Conservation (phyloP, 371 early-diverging fungal genomes). For the Actinomortierella wolfii region DNA sequence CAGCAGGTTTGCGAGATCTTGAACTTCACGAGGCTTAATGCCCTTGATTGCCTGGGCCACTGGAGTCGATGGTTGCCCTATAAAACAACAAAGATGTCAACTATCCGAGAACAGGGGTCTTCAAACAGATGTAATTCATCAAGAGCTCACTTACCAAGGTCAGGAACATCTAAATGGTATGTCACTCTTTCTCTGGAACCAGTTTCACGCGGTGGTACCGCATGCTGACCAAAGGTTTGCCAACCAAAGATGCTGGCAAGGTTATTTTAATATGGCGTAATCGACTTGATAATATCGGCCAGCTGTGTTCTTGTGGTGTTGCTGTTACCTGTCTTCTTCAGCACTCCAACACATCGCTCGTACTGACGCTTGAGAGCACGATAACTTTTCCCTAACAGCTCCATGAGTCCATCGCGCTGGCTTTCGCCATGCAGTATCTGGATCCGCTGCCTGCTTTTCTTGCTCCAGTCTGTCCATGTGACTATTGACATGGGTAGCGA, state of each 20-base stretch:
- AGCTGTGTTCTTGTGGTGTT: not conserved
- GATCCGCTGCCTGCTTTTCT: not conserved
- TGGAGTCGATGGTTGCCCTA: too few species aligned
- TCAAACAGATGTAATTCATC: too few species aligned
- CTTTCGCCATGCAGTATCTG: not conserved
- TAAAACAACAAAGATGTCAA: too few species aligned
- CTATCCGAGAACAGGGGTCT: too few species aligned
- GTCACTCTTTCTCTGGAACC: too few species aligned
- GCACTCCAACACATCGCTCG: not conserved
- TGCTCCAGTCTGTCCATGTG: slow-evolving; percentile 2
- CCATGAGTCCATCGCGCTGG: slow-evolving; percentile 1
- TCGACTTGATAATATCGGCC: not conserved
- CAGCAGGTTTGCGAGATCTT: too few species aligned
- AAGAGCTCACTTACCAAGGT: too few species aligned
- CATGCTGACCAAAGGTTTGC: not conserved
- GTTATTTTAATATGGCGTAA: not conserved
- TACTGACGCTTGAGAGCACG: slow-evolving; percentile 1
- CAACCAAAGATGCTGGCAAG: not conserved
- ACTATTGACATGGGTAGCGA: not conserved
- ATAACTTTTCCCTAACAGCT: not conserved
- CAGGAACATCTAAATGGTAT: too few species aligned
- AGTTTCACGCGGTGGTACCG: not conserved
- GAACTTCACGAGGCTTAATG: too few species aligned
- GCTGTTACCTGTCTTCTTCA: not conserved
- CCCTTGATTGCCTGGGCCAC: too few species aligned